Percentiles rank a stretch among this genome's conserved stretches.
Evolutionary conservation across 345 rosid species (phyloP).

Genomic region (Abelmoschus esculentus): DNA sequence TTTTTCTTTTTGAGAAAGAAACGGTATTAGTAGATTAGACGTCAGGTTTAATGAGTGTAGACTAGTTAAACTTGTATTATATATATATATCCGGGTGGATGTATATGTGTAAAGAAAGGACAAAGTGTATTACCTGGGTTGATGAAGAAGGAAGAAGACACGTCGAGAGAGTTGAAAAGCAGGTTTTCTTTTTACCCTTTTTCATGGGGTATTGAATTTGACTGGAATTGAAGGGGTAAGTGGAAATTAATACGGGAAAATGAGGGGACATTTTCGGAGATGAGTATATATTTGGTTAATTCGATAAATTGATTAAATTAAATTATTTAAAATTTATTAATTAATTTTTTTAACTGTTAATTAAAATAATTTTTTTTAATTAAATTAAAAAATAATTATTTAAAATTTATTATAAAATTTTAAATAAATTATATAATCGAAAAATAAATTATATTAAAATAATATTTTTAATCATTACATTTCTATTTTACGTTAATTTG

Average conservation of each 20-base stretch:
- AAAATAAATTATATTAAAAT: too few species aligned
- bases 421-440: too few species aligned
- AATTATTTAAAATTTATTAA: too few species aligned
- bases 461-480: too few species aligned
- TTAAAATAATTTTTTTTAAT: too few species aligned
- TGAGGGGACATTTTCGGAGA: background rate
- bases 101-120: background rate
- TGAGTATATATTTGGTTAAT: too few species aligned
- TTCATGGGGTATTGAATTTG: background rate
- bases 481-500: too few species aligned
- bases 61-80: background rate
- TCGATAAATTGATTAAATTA: too few species aligned
- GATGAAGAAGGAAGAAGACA: background rate
- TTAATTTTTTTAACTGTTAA: too few species aligned
- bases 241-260: background rate
- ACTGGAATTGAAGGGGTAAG: background rate
- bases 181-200: background rate
- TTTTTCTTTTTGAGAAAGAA: background rate
- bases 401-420: too few species aligned
- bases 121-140: background rate
- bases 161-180: constrained; percentile 4
- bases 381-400: too few species aligned
- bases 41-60: background rate
- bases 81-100: background rate
- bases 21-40: background rate